Percentiles rank a stretch among this genome's conserved stretches.
Evolutionary conservation across 108 stramenopile species (phyloP).

Genomic region (Pseudonitzschia delicatissima): DNA sequence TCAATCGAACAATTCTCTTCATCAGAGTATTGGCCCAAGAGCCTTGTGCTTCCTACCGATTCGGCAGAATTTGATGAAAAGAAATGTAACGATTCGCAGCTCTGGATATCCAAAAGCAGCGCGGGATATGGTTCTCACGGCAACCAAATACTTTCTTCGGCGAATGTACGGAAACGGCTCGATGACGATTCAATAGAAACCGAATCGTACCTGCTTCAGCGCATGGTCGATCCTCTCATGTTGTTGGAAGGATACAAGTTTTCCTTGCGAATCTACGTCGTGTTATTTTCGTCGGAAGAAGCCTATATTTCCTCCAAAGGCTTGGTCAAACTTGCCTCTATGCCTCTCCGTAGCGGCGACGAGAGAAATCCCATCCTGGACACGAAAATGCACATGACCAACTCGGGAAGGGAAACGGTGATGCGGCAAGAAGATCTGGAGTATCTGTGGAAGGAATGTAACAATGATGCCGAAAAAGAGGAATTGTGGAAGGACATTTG

Average conservation of each 20-base stretch:
- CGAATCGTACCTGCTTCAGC: slow-evolving; percentile 45
- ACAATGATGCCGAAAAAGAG: slow-evolving; percentile 5
- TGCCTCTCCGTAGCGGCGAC: background rate
- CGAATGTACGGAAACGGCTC: background rate
- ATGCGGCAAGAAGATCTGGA: slow-evolving; percentile 50
- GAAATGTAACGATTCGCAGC: background rate
- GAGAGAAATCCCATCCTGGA: slow-evolving; percentile 11
- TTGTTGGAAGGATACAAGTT: slow-evolving; percentile 53
- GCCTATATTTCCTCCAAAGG: slow-evolving; percentile 51
- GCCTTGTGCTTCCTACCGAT: slow-evolving; percentile 39
- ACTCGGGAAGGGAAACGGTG: slow-evolving; percentile 60
- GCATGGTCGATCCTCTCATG: slow-evolving; percentile 61
- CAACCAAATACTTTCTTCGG: slow-evolving; percentile 44
- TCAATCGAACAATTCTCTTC: background rate
- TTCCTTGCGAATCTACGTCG: slow-evolving; percentile 70
- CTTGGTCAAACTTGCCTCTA: slow-evolving; percentile 65
- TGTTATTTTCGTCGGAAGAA: slow-evolving; percentile 40
- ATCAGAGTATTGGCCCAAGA: slow-evolving; percentile 40
- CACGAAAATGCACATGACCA: slow-evolving; percentile 59
- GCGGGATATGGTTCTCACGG: slow-evolving; percentile 80
- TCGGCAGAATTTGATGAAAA: background rate
- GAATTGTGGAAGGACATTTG: slow-evolving; percentile 17
- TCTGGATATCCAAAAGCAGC: slow-evolving; percentile 64
- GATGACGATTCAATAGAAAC: background rate
- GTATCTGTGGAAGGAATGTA: slow-evolving; percentile 33